Conservation (phyloP, 768 basidiomycete genomes). For the Amanita polypyramis region DNA sequence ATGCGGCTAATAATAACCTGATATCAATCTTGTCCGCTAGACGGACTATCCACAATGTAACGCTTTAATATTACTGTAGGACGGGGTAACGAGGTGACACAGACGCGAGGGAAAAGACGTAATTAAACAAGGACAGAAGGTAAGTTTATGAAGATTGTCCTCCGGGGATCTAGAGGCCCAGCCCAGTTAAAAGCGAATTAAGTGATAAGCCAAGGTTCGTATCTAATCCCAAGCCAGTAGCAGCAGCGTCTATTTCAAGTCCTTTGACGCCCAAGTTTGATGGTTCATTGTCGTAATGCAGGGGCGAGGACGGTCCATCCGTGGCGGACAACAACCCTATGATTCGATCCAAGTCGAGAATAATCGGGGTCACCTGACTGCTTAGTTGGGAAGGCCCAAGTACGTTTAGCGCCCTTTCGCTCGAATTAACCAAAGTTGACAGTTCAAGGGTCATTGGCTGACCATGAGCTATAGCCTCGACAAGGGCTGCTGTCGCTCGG, state of each 20-base stretch:
- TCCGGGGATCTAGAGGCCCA: not conserved
- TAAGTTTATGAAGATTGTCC: not conserved
- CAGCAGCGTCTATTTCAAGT: constrained; percentile 1
- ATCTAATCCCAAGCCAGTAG: not conserved
- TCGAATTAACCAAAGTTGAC: not conserved
- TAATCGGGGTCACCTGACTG: not conserved
- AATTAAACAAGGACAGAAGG: not conserved
- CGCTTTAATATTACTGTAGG: not conserved
- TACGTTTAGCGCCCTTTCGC: not conserved
- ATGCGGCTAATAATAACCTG: not conserved
- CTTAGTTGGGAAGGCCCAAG: not conserved
- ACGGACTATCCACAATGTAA: not conserved
- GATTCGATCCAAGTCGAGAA: constrained; percentile 4
- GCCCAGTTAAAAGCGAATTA: not conserved
- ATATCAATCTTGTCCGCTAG: constrained; percentile 23
- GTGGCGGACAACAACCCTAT: not conserved
- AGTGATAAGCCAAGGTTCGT: not conserved
- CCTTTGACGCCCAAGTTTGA: constrained; percentile 2
- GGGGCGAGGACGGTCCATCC: not conserved
- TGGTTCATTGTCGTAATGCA: not conserved
- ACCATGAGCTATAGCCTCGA: constrained; percentile 8
- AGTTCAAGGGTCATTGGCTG: constrained; percentile 7
- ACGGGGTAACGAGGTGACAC: not conserved
- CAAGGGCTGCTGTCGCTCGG: constrained; percentile 8
- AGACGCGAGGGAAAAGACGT: constrained; percentile 4